Conservation (phyloP, 2,329 filamentous ascomycete species). For the Beauveria scarabaeidicola region DNA sequence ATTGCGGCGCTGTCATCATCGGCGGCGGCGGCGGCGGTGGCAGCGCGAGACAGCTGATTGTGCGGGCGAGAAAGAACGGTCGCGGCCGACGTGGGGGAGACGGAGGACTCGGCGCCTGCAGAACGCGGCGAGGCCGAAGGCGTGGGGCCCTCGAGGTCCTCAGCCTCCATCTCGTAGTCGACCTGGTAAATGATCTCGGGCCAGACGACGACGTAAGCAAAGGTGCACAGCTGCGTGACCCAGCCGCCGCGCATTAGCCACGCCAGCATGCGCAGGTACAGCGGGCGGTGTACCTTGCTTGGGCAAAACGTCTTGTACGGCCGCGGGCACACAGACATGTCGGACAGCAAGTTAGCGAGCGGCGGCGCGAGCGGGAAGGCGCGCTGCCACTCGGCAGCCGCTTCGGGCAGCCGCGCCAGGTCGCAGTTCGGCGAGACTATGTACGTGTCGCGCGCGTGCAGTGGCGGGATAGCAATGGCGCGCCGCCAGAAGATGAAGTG, state of each 20-base stretch:
- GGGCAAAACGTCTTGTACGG: constrained; percentile 80
- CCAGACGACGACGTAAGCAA: constrained; percentile 79
- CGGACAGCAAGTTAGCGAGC: constrained; percentile 78
- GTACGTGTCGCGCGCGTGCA: constrained; percentile 85
- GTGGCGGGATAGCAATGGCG: constrained; percentile 80
- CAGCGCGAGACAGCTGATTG: neutral
- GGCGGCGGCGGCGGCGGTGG: neutral
- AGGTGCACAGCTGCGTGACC: constrained; percentile 88
- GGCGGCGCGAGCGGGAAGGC: constrained; percentile 77
- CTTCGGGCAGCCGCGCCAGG: constrained; percentile 58
- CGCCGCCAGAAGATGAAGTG: constrained; percentile 96
- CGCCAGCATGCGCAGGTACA: constrained; percentile 83
- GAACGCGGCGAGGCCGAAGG: constrained; percentile 18
- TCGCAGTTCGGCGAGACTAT: constrained; percentile 88
- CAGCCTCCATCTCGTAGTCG: constrained; percentile 59
- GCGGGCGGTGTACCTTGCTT: constrained; percentile 75
- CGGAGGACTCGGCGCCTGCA: constrained; percentile 21
- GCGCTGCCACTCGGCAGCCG: constrained; percentile 63
- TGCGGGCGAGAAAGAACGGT: neutral
- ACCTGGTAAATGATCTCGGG: constrained; percentile 77
- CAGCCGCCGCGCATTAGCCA: constrained; percentile 90
- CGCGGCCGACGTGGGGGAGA: neutral
- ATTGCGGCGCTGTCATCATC: neutral
- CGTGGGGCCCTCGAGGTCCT: constrained; percentile 40
- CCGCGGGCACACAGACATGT: constrained; percentile 70